Base-by-base conservation (phyloP, 1,139 yeast species). In the Suhomyces guaymorum region DNA sequence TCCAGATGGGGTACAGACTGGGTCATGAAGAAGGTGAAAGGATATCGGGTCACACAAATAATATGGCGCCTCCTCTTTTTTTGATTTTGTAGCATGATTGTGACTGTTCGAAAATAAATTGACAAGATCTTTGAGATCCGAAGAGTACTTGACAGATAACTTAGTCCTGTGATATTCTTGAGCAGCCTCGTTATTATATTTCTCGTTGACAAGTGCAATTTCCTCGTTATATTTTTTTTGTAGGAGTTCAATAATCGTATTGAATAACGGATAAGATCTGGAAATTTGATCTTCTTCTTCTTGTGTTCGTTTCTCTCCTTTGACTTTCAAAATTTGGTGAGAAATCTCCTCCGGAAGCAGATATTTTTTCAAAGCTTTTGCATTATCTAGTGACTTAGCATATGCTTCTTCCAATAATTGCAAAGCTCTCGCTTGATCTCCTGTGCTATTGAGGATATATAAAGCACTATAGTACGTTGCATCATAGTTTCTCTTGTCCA, bases 1-100 rank as follows among this genome's bases (percentile, higher is more conserved):
- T 2, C 78, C 78, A n/a, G 73, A 61, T 5, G 73, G 74, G 10
- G 73, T 59, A 9, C 72, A 52, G 5, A 73, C 78, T 0, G 78
- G 78, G 26, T 73, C 70, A 26, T 48, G 47, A 44, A 71, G 70
- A 14, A 73, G 35, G 25, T 62, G 61, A 47, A 67, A 68, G 2
- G 75, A 65, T 18, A 73, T 69, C 2, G 79, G 78, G 40, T 73
- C 77, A n/a, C 68, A 41, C 16, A 72, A 48, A 38, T 62, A 57
- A 18, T 68, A 75, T 1, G 78, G 78, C 1, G 65, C 62, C 15
- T 66, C 69, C 4, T 17, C 11, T 12, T 17, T 13, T 17, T 15
- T 24, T 9, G 24, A 17, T 14, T 12, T 7, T 12, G 32, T 30
- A 7, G 43, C 49, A 22, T 48, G 46, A 20, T 49, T 47, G 37